A percentile compares a stretch with the other conserved stretches of the same genome.
These are phyloP conservation scores for Phyllosticta capitalensis DNA, from an alignment of 2,329 filamentous ascomycete species.

Conservation along the genomic window DNA sequence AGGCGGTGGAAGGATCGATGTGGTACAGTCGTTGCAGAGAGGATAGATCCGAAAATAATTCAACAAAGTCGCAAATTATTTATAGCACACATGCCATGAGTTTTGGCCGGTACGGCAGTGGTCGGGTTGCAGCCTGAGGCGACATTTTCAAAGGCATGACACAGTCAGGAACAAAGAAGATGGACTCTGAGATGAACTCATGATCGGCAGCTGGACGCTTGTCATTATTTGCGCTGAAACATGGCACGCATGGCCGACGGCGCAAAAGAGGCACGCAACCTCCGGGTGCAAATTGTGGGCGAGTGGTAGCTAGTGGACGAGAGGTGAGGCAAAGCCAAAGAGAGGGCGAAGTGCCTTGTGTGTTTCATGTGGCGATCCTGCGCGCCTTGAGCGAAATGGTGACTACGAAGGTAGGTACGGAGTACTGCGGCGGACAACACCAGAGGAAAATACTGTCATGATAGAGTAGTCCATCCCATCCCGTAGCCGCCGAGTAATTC, in stretches of 20 bases:
- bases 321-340: not conserved
- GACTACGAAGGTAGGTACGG: too few species aligned
- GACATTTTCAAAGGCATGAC: not conserved
- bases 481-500: too few species aligned
- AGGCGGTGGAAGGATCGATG: not conserved
- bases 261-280: not conserved
- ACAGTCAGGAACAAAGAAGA: not conserved
- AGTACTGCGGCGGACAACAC: too few species aligned
- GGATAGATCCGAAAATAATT: too few species aligned
- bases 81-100: not conserved
- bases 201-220: not conserved
- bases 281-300: not conserved
- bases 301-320: too few species aligned
- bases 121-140: not conserved
- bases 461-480: too few species aligned
- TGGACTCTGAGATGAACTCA: not conserved
- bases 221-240: not conserved
- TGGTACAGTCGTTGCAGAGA: too few species aligned
- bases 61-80: not conserved
- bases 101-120: not conserved
- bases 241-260: not conserved
- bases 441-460: too few species aligned
- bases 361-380: slow-evolving; percentile 10
- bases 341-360: not conserved
- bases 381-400: not conserved